Conservation (phyloP, 257 asterid species). For the Petunia axillaris region DNA sequence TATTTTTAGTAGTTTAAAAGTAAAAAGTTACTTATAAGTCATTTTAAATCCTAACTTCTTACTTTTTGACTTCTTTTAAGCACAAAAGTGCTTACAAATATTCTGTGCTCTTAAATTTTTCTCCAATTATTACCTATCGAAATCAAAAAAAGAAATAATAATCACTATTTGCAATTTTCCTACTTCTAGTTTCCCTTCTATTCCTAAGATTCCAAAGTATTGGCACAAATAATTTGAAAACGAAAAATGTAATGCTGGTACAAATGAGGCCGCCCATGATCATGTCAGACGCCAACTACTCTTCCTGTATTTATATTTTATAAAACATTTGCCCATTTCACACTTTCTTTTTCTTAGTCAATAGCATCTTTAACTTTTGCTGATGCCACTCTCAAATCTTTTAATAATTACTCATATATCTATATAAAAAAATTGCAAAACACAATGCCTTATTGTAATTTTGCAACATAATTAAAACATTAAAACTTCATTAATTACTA, state of each 20-base stretch:
- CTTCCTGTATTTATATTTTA: not conserved
- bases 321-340: not conserved
- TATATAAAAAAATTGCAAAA: not conserved
- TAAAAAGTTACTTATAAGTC: too few species aligned
- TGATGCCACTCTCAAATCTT: not conserved
- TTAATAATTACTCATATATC: not conserved
- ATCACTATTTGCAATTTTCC: not conserved
- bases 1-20: too few species aligned
- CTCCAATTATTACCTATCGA: not conserved
- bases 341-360: not conserved
- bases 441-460: not conserved
- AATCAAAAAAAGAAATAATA: not conserved
- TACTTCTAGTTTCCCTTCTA: not conserved
- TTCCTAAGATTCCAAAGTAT: not conserved
- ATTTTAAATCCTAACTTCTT: too few species aligned
- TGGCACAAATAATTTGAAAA: not conserved
- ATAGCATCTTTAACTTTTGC: conserved; percentile 9
- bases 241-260: not conserved
- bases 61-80: too few species aligned
- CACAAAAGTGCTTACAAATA: too few species aligned
- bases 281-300: conserved; percentile 24
- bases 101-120: too few species aligned
- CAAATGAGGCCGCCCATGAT: conserved; percentile 17
- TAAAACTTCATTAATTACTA: too few species aligned
- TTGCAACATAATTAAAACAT: not conserved